Evolutionary conservation across 2,329 filamentous ascomycete species (phyloP).

Genomic region (Calonectria hawksworthii): DNA sequence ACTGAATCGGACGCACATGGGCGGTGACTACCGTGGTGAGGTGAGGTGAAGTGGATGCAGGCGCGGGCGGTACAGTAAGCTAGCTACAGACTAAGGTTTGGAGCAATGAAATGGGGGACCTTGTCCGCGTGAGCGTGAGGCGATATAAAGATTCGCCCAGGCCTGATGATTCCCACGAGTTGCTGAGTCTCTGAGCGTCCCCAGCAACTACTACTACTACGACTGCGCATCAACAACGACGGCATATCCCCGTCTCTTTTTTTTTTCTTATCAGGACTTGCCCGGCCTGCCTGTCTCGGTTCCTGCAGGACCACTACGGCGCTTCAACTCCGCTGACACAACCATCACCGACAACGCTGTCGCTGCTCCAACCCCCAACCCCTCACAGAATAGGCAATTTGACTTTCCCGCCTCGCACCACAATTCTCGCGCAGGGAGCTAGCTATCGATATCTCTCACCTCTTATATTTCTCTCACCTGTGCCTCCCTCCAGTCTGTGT

Average conservation of each 20-base stretch:
- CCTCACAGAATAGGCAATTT: conserved; percentile 13
- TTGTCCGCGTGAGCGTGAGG: conserved; percentile 26
- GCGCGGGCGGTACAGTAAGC: background rate
- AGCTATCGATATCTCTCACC: background rate
- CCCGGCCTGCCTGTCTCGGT: background rate
- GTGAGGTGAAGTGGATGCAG: background rate
- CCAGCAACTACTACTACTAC: conserved; percentile 11
- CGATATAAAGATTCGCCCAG: conserved; percentile 27
- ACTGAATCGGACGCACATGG: conserved; percentile 24
- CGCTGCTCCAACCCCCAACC: conserved; percentile 11
- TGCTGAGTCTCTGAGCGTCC: background rate
- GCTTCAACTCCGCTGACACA: background rate
- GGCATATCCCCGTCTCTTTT: background rate
- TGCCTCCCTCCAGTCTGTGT: background rate
- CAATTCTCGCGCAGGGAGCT: conserved; percentile 1
- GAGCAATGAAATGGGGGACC: background rate
- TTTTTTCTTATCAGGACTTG: conserved; percentile 13
- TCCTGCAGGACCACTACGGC: background rate
- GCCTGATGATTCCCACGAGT: conserved; percentile 6
- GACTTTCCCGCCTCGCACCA: conserved; percentile 15
- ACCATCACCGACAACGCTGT: background rate
- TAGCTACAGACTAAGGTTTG: background rate
- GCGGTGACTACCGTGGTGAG: conserved; percentile 21
- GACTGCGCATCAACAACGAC: background rate
- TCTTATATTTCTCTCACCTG: background rate